These are phyloP conservation scores for Lathyrus tuberosus DNA, from an alignment of 306 rosid species.

Conservation along the genomic window DNA sequence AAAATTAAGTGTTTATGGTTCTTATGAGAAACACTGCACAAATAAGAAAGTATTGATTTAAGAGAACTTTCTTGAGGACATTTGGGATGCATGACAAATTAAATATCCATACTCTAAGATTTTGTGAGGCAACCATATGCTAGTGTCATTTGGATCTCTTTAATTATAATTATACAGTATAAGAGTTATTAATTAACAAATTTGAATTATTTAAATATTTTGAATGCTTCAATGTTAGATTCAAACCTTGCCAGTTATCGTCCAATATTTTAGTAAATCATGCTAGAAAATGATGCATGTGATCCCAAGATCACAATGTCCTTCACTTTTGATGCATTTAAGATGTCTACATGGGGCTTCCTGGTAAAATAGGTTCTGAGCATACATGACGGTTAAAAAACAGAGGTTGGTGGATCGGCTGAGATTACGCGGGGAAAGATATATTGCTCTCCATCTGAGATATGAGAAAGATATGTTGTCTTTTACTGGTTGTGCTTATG, in stretches of 20 bases:
- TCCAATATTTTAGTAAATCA: slow-evolving; percentile 34
- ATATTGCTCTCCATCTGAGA: slow-evolving; percentile 93
- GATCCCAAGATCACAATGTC: slow-evolving; percentile 45
- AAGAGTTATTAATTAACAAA: background rate
- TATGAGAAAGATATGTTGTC: slow-evolving; percentile 96
- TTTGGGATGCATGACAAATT: background rate
- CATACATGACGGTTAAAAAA: slow-evolving; percentile 87
- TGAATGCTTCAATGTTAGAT: slow-evolving; percentile 21
- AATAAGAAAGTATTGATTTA: slow-evolving; percentile 15
- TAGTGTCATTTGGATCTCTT: slow-evolving; percentile 19
- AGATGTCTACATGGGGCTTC: slow-evolving; percentile 92
- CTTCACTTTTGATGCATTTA: slow-evolving; percentile 66
- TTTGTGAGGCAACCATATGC: background rate
- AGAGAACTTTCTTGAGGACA: slow-evolving; percentile 29
- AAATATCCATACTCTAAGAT: slow-evolving; percentile 20
- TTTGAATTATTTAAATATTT: slow-evolving; percentile 30
- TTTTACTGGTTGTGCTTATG: slow-evolving; percentile 88
- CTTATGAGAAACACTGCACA: slow-evolving; percentile 5
- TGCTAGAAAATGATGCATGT: slow-evolving; percentile 47
- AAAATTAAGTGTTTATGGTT: background rate
- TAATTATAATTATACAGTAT: background rate
- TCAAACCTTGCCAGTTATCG: slow-evolving; percentile 28
- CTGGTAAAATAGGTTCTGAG: slow-evolving; percentile 95
- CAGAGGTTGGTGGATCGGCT: slow-evolving; percentile 98
- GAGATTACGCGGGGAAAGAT: slow-evolving; percentile 75